Evolutionary conservation across 1,284 basidiomycete genomes (phyloP), one percentile per base, ranked within the genome.

Genomic region (Ganoderma leucocontextum): DNA sequence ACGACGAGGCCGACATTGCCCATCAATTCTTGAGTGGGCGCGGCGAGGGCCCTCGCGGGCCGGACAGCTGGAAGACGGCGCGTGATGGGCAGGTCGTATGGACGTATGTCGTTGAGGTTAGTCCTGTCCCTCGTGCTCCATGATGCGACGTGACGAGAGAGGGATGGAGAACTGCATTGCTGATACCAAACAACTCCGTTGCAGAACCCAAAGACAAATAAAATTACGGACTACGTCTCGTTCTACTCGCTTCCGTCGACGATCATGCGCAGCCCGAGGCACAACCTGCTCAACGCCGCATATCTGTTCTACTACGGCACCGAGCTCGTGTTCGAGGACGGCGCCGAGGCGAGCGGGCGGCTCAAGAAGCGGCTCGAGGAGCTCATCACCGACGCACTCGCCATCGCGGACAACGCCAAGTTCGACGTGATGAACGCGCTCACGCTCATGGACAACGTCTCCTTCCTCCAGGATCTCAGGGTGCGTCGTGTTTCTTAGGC

Each of bases 351-450:
- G 36, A 88, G 89, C 66, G 85, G 83, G 17, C 82, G 79, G 35
- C 80, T 98, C 64, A 93, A 92, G 78, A 84, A 85, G 68, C 87
- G 97, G 36, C 82, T 99, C 69, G 84, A 89, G 66, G 85, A 85
- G 7, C 84, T 99, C 64, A 85, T 97, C 41, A 84, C 86, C 15
- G 96, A 97, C 78, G 89, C 94, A 2, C 79, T 98, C 66, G 84
- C 94, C 72, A 82, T 96, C 60, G 96, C 97, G 0, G 88, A 92
- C 72, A 85, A 93, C 80, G 89, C 92, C 59, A 89, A 90, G 60
- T 99, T 99, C 76, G 98, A 99, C 79, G 98, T 99, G 10, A 91
- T 99, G 80, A 99, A 99, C 80, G 95, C 95, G 0, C 82, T 99
- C 69, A 97, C 96, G 10, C 82, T 98, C 68, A 95, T 99, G 91